Percentiles rank a stretch among this genome's conserved stretches.
phyloP scores from a whole-genome alignment of 2,329 filamentous ascomycete species.

The Lasiodiplodia citricola region DNA sequence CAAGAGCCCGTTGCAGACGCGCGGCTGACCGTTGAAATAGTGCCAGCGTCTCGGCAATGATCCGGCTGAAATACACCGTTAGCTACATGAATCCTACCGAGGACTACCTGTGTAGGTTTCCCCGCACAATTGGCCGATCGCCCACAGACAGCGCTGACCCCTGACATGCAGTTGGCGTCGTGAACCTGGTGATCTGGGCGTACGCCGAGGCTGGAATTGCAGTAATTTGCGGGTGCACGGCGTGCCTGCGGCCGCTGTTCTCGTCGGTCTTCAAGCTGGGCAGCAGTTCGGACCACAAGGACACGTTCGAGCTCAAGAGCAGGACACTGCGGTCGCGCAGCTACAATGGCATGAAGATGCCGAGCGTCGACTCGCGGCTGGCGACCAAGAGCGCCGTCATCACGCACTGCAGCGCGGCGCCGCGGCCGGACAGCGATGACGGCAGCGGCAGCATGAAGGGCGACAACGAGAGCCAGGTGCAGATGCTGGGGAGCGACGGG shows the following conservation, averaged over 20 bases:
- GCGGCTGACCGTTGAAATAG: conserved; percentile 27
- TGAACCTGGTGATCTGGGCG: conserved; percentile 44
- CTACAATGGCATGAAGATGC: conserved; percentile 13
- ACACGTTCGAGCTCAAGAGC: conserved; percentile 22
- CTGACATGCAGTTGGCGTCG: conserved; percentile 33
- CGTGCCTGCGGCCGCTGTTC: conserved; percentile 41
- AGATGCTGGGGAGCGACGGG: conserved; percentile 27
- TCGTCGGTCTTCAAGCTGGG: conserved; percentile 32
- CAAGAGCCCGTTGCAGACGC: conserved; percentile 26
- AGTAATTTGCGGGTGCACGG: conserved; percentile 37
- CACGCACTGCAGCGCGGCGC: conserved; percentile 2
- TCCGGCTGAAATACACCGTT: conserved; percentile 43
- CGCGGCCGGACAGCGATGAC: conserved; percentile 14
- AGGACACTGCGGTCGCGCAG: conserved; percentile 1
- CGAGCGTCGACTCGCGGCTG: conserved; percentile 14
- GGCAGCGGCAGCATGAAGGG: conserved; percentile 24
- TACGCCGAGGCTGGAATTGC: conserved; percentile 43
- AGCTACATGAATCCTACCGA: conserved; percentile 37
- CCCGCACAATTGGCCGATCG: neutral
- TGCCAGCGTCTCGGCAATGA: conserved; percentile 34
- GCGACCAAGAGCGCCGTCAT: neutral
- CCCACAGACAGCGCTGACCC: neutral
- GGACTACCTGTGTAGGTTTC: conserved; percentile 37
- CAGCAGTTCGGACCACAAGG: conserved; percentile 17
- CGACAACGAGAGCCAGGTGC: conserved; percentile 30